Base-by-base conservation (phyloP, 352 stramenopile genomes). In the Phytophthora cryptogea region DNA sequence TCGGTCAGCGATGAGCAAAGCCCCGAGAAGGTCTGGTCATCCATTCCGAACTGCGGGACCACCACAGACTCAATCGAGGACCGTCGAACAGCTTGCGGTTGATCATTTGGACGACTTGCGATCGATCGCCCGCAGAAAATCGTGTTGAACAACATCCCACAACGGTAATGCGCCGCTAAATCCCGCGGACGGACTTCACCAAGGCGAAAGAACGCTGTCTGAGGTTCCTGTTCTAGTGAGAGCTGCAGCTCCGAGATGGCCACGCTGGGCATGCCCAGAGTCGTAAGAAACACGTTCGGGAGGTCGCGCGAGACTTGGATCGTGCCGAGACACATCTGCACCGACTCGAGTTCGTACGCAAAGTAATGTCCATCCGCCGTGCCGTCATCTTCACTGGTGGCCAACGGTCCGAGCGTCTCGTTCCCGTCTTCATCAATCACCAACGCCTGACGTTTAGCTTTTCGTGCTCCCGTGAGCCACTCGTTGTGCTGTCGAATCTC, bases 241-340 rank as follows among this genome's bases (percentile, higher is more conserved):
- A 75, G 0, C n/a, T 72, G 58, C 28, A 72, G 54, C 45, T 75
- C 66, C 31, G 56, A 70, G 30, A 72, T 54, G 32, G 30, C 27
- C 23, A 75, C 27, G n/a, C 17, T 20, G 8, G 53, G 26, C 31
- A 67, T 54, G 1, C 45, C 40, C 30, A 75, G 20, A 26, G 43
- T 49, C 16, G 59, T 60, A 8, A 72, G 51, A 31, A 63, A 16
- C 11, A 69, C 67, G 6, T 60, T 35, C 0, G 63, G 53, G 3
- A 72, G 27, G 4, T 62, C 32, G 8, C 44, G 42, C 7, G 62
- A 75, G 17, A 72, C 30, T 28, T 54, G 16, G 30, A 72, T 60
- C 14, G 53, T 65, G 4, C 67, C 67, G 11, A 72, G 43, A 54
- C 67, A 75, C 26, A 74, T 43, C 35, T 75, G 56, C 36, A 72